Percentiles rank a stretch among this genome's conserved stretches.
phyloP scores from a whole-genome alignment of 2,329 filamentous ascomycete genomes.

The Teratosphaeria nubilosa region DNA sequence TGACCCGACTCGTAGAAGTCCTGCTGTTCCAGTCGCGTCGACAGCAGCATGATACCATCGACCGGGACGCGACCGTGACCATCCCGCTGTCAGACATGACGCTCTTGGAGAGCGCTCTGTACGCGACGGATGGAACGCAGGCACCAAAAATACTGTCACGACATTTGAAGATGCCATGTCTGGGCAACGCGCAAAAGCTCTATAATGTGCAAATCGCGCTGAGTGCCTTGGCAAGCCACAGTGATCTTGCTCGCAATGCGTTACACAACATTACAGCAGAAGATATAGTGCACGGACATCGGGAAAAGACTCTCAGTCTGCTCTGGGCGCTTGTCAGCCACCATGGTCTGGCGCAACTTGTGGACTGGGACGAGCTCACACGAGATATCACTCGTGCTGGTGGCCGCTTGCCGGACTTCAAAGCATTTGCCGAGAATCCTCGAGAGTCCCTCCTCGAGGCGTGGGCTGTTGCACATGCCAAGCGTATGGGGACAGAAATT shows the following conservation, averaged over 20 bases:
- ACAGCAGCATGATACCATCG: not conserved
- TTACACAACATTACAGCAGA: conserved; percentile 40
- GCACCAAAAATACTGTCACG: conserved; percentile 42
- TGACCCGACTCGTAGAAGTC: conserved; percentile 51
- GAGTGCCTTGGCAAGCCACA: conserved; percentile 38
- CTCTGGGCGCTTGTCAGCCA: conserved; percentile 51
- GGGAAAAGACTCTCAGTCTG: conserved; percentile 52
- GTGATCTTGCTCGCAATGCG: conserved; percentile 31
- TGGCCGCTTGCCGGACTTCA: not conserved
- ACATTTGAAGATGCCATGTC: conserved; percentile 48
- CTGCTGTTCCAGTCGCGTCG: conserved; percentile 33
- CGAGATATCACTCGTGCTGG: conserved; percentile 30
- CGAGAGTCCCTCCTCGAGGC: conserved; percentile 35
- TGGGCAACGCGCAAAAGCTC: conserved; percentile 45
- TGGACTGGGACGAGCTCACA: conserved; percentile 46
- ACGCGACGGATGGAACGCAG: conserved; percentile 22
- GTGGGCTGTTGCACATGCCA: conserved; percentile 47
- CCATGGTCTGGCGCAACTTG: conserved; percentile 43
- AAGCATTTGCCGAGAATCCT: conserved; percentile 1
- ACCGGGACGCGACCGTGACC: conserved; percentile 31
- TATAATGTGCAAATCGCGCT: conserved; percentile 52
- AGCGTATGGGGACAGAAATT: conserved; percentile 36
- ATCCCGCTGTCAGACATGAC: conserved; percentile 38
- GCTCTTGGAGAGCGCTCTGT: conserved; percentile 27
- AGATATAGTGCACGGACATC: conserved; percentile 54